phyloP scores from a whole-genome alignment of 805 yeast genomes.

The Saccharomyces kudriavzevii region DNA sequence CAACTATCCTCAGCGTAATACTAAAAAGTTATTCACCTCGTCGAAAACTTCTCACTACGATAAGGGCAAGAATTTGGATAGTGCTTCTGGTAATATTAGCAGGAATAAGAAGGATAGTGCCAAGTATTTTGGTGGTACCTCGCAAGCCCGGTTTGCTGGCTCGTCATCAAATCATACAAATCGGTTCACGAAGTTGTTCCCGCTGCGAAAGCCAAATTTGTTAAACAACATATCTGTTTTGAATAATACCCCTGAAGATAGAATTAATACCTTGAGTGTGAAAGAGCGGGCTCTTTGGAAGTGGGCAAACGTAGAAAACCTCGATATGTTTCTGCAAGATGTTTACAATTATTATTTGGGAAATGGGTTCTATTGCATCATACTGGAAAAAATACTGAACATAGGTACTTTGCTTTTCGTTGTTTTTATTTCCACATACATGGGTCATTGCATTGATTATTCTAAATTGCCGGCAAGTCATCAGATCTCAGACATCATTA shows the following conservation, averaged over 20 bases:
- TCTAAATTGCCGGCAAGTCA: constrained; percentile 33
- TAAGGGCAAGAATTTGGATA: neutral
- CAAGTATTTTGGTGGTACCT: neutral
- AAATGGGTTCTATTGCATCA: constrained; percentile 75
- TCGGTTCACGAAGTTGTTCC: neutral
- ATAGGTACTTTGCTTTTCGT: constrained; percentile 71
- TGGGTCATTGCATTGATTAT: constrained; percentile 76
- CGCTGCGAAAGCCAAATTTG: constrained; percentile 17
- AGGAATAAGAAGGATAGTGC: neutral
- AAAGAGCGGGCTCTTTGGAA: constrained; percentile 81
- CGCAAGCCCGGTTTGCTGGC: neutral
- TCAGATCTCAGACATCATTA: constrained; percentile 31
- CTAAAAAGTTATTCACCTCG: neutral
- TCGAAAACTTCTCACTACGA: neutral
- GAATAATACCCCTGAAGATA: constrained; percentile 20
- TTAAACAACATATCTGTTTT: constrained; percentile 19
- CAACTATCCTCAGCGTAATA: neutral
- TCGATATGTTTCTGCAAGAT: constrained; percentile 79
- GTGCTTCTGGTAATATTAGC: neutral
- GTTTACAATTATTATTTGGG: constrained; percentile 79
- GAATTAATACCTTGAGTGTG: constrained; percentile 43
- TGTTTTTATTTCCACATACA: constrained; percentile 66
- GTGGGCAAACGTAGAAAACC: constrained; percentile 93
- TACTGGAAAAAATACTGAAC: constrained; percentile 57
- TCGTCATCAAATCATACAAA: neutral